These are phyloP conservation scores for Bretschneidera sinensis DNA, from an alignment of 345 rosid genomes.

Conservation along the genomic window DNA sequence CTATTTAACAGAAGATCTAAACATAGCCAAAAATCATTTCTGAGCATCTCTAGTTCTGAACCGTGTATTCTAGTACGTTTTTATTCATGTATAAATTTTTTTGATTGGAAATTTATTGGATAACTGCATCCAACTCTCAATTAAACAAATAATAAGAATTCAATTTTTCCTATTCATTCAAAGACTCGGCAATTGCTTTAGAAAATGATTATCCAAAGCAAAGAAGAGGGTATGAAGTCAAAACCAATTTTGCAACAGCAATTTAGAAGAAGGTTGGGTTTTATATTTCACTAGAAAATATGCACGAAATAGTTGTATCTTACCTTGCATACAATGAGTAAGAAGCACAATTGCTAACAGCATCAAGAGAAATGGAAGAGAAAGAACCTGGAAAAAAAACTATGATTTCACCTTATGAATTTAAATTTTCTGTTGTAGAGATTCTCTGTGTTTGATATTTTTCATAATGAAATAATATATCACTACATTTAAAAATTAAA, in stretches of 20 bases:
- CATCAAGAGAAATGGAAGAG: conserved; percentile 67
- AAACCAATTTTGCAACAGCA: neutral
- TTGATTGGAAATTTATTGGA: neutral
- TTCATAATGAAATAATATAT: no score
- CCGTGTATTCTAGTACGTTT: neutral
- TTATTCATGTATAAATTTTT: no score
- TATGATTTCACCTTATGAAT: no score
- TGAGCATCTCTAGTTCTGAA: neutral
- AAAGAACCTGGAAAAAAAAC: conserved; percentile 84
- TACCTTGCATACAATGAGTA: conserved; percentile 89
- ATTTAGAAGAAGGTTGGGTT: neutral
- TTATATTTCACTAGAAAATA: neutral
- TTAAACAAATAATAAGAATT: no score
- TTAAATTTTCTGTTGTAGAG: no score
- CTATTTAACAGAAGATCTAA: neutral
- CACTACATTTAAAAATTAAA: no score
- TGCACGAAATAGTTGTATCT: conserved; percentile 1
- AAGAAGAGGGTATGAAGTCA: neutral
- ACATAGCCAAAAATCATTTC: neutral
- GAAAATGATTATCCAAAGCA: no score
- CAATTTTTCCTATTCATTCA: neutral
- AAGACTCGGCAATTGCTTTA: neutral
- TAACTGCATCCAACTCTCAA: neutral
- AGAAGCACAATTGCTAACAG: conserved; percentile 47
- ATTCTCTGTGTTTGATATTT: no score